Percentiles rank a stretch among this genome's conserved stretches.
Evolutionary conservation across 805 yeast species (phyloP).

Genomic region (Lachancea waltii): DNA sequence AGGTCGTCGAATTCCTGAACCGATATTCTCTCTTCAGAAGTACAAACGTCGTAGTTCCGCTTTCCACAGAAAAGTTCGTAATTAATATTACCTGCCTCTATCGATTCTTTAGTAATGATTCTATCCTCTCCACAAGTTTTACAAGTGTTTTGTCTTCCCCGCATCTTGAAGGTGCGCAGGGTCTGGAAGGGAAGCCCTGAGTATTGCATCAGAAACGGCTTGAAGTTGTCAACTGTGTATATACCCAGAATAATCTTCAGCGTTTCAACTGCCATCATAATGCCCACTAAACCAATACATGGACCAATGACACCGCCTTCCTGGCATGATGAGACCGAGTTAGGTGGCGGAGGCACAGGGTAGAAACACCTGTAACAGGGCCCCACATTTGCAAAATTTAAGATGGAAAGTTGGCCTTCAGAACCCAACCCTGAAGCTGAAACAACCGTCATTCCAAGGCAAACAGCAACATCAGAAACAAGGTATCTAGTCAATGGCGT

Average conservation of each 20-base stretch:
- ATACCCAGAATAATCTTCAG: conserved; percentile 61
- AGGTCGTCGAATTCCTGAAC: conserved; percentile 33
- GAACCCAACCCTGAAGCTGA: conserved; percentile 89
- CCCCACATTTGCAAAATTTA: conserved; percentile 59
- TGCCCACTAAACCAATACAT: conserved; percentile 88
- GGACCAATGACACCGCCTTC: conserved; percentile 96
- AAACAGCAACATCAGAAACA: conserved; percentile 76
- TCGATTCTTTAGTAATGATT: conserved; percentile 39
- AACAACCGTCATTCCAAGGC: conserved; percentile 61
- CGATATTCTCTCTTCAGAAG: conserved; percentile 41
- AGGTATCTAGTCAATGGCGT: conserved; percentile 83
- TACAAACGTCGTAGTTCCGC: conserved; percentile 40
- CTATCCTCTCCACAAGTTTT: conserved; percentile 55
- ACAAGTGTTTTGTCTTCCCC: conserved; percentile 58
- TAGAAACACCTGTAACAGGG: conserved; percentile 95
- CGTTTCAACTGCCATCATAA: conserved; percentile 82
- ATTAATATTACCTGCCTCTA: conserved; percentile 45
- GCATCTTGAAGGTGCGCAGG: conserved; percentile 71
- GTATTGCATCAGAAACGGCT: conserved; percentile 64
- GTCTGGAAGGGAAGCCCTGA: conserved; percentile 62
- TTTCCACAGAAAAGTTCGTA: conserved; percentile 76
- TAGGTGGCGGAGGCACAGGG: conserved; percentile 85
- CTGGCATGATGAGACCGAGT: conserved; percentile 72
- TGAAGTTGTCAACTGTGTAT: conserved; percentile 47
- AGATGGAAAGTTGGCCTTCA: conserved; percentile 81